phyloP scores from a whole-genome alignment of 1,139 yeast species.

The Saccharomycopsis hybrid region DNA sequence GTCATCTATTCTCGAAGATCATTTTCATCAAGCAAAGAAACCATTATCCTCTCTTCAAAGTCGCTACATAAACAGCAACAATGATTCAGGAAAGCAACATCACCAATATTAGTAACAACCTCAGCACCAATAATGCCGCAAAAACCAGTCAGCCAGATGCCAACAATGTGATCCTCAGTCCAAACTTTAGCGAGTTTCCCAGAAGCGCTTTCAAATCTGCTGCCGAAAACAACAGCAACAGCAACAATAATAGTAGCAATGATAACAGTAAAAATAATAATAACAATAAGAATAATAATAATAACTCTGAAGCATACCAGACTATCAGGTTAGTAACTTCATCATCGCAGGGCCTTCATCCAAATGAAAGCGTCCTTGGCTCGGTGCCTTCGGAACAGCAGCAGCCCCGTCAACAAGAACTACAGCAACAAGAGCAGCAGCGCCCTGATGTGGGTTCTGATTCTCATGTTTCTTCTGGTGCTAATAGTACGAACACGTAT shows the following conservation, averaged over 20 bases:
- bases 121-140: background rate
- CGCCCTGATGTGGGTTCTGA: background rate
- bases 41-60: background rate
- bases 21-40: background rate
- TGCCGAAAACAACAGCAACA: background rate
- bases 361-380: background rate
- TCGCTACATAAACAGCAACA: background rate
- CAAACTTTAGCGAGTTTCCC: constrained; percentile 13
- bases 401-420: background rate
- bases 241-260: background rate
- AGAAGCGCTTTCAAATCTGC: background rate
- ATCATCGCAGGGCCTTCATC: background rate
- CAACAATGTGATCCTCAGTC: constrained; percentile 2
- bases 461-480: background rate
- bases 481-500: background rate
- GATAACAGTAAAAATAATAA: background rate
- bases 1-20: background rate
- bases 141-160: background rate
- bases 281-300: background rate
- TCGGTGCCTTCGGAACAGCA: background rate
- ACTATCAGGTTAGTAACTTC: constrained; percentile 8
- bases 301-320: background rate
- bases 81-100: background rate
- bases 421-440: constrained; percentile 22
- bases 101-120: background rate